phyloP scores from a whole-genome alignment of 805 yeast genomes.

The Candida glaebosa region DNA sequence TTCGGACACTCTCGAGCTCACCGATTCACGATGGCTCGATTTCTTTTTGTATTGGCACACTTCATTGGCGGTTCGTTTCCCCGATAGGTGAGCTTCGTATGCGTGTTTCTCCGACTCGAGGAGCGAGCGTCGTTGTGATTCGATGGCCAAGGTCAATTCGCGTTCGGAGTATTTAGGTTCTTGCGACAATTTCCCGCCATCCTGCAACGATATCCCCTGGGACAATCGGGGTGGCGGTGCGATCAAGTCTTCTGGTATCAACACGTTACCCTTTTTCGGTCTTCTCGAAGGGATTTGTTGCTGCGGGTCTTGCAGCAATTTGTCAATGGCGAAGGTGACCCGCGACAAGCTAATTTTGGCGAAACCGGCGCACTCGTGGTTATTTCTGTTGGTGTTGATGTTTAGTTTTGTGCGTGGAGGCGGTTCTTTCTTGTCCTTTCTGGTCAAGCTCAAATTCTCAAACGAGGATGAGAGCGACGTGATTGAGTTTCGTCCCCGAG shows the following conservation, averaged over 20 bases:
- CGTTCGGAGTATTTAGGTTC: slow-evolving; percentile 35
- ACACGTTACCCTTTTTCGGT: slow-evolving; percentile 52
- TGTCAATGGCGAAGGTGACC: slow-evolving; percentile 75
- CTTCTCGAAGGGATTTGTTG: slow-evolving; percentile 59
- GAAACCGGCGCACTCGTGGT: slow-evolving; percentile 30
- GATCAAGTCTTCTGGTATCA: slow-evolving; percentile 59
- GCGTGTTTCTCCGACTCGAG: slow-evolving; percentile 70
- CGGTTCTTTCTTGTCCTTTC: slow-evolving; percentile 5
- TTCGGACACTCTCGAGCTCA: slow-evolving; percentile 15
- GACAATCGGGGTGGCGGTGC: slow-evolving; percentile 63
- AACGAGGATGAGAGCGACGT: slow-evolving; percentile 7
- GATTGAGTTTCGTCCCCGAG: slow-evolving; percentile 6
- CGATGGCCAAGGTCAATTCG: slow-evolving; percentile 56
- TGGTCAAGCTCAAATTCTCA: slow-evolving; percentile 5
- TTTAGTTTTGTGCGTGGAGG: slow-evolving; percentile 36
- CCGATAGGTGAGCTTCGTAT: slow-evolving; percentile 70
- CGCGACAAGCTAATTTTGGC: slow-evolving; percentile 46
- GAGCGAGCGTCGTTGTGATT: slow-evolving; percentile 50
- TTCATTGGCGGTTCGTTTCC: slow-evolving; percentile 66
- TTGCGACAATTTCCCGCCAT: slow-evolving; percentile 19
- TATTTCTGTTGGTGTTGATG: slow-evolving; percentile 39
- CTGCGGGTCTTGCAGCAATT: slow-evolving; percentile 72
- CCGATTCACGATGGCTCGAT: slow-evolving; percentile 1
- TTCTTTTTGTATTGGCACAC: slow-evolving; percentile 26
- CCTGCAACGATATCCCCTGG: slow-evolving; percentile 58